Evolutionary conservation across 192 early-diverging fungal species (phyloP).

Genomic region (Linnemannia zychae): DNA sequence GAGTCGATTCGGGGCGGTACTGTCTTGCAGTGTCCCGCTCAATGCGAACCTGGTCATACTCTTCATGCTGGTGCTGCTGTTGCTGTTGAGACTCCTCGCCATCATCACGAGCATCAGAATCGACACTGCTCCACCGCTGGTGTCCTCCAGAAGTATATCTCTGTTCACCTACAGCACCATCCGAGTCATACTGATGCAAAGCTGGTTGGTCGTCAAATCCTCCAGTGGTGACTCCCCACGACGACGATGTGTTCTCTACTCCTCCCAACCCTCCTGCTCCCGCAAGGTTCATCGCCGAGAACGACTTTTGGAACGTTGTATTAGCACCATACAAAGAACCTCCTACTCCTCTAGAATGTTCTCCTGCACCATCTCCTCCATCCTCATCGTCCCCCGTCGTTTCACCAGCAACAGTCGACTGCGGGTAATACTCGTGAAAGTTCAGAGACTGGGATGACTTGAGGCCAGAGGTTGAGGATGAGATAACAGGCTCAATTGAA

Average conservation of each 20-base stretch:
- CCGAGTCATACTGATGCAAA: constrained; percentile 19
- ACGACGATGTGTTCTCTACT: background rate
- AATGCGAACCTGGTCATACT: constrained; percentile 2
- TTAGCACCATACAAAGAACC: background rate
- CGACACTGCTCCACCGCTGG: constrained; percentile 42
- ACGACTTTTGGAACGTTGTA: constrained; percentile 23
- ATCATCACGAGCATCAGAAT: constrained; percentile 41
- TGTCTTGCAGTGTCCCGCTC: constrained; percentile 1
- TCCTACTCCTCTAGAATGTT: no score
- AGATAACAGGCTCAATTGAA: constrained; percentile 12
- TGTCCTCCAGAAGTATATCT: constrained; percentile 13
- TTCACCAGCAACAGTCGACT: constrained; percentile 8
- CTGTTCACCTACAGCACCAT: constrained; percentile 8
- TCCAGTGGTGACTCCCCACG: background rate
- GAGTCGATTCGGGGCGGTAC: constrained; percentile 46
- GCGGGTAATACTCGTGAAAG: constrained; percentile 50
- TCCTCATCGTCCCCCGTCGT: background rate
- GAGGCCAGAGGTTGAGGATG: background rate
- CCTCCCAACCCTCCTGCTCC: background rate
- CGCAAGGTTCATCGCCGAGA: constrained; percentile 39
- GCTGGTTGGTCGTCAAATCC: constrained; percentile 9
- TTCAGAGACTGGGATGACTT: constrained; percentile 40
- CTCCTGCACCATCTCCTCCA: background rate
- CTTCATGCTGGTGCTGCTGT: background rate
- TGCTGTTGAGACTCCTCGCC: constrained; percentile 20